Evolutionary conservation across 768 basidiomycete genomes (phyloP).

Genomic region (Lentinula sp.): DNA sequence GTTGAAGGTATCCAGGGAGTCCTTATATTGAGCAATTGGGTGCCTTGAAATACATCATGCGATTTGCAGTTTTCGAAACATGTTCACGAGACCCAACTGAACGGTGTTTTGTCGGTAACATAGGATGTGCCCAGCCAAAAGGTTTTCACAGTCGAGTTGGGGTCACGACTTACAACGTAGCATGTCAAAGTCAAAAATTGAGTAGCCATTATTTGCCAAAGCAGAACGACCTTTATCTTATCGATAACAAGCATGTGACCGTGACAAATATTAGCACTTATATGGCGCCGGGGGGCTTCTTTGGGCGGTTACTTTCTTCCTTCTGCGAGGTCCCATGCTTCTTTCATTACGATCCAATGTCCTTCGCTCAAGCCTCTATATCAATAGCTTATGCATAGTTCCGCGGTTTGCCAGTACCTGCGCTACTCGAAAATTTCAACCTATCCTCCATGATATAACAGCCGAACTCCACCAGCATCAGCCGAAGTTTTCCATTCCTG

Average conservation of each 20-base stretch:
- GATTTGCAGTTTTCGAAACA: background rate
- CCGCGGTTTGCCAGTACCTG: background rate
- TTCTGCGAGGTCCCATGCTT: background rate
- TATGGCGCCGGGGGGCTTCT: too few species aligned
- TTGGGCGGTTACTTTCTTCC: too few species aligned
- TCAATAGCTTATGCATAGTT: background rate
- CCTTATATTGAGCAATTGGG: background rate
- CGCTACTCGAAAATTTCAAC: constrained; percentile 16
- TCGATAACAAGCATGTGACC: too few species aligned
- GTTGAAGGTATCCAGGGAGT: too few species aligned
- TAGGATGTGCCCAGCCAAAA: too few species aligned
- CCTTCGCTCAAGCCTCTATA: background rate
- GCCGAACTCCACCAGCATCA: constrained; percentile 29
- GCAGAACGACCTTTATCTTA: too few species aligned
- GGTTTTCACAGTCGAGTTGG: too few species aligned
- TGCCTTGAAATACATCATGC: background rate
- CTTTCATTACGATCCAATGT: background rate
- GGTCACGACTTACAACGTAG: too few species aligned
- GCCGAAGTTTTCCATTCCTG: constrained; percentile 41
- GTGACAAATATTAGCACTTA: too few species aligned
- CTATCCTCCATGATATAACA: constrained; percentile 31
- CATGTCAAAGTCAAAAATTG: too few species aligned
- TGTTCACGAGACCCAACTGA: background rate
- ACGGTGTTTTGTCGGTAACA: too few species aligned
- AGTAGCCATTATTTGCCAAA: too few species aligned